A percentile compares a stretch with the other conserved stretches of the same genome.
Conservation (phyloP, 1,284 basidiomycete genomes). For the Clitocybe nebularis region DNA sequence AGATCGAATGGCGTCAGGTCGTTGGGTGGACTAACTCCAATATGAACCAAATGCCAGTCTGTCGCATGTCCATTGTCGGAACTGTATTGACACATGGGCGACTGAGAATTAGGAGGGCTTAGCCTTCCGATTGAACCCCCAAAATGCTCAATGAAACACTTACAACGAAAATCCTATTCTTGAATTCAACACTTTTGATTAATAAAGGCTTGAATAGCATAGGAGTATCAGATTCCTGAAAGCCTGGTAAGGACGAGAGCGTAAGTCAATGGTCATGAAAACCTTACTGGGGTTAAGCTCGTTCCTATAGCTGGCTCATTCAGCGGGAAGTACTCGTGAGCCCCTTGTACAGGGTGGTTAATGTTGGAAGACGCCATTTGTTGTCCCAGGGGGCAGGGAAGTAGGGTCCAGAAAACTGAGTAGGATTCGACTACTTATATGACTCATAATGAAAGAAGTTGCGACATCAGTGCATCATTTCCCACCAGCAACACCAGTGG, state of each 20-base stretch:
- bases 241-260: no score
- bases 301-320: slow-evolving; percentile 63
- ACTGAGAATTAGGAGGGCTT: slow-evolving; percentile 27
- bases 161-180: slow-evolving; percentile 68
- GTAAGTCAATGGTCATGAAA: slow-evolving; percentile 9
- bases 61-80: slow-evolving; percentile 68
- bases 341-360: slow-evolving; percentile 46
- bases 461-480: no score
- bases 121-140: not conserved
- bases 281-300: slow-evolving; percentile 32
- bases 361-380: slow-evolving; percentile 21
- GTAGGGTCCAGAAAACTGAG: no score
- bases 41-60: slow-evolving; percentile 79
- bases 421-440: no score
- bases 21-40: slow-evolving; percentile 40
- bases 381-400: no score
- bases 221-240: slow-evolving; percentile 45
- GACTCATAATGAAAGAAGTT: no score
- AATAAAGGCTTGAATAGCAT: slow-evolving; percentile 66
- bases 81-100: slow-evolving; percentile 82
- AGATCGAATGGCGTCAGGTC: not conserved
- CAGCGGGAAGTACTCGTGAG: slow-evolving; percentile 53
- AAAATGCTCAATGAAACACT: slow-evolving; percentile 13
- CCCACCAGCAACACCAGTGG: no score
- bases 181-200: slow-evolving; percentile 62